Conservation (phyloP, 2,329 filamentous ascomycete genomes). For the Fusarium sp. region DNA sequence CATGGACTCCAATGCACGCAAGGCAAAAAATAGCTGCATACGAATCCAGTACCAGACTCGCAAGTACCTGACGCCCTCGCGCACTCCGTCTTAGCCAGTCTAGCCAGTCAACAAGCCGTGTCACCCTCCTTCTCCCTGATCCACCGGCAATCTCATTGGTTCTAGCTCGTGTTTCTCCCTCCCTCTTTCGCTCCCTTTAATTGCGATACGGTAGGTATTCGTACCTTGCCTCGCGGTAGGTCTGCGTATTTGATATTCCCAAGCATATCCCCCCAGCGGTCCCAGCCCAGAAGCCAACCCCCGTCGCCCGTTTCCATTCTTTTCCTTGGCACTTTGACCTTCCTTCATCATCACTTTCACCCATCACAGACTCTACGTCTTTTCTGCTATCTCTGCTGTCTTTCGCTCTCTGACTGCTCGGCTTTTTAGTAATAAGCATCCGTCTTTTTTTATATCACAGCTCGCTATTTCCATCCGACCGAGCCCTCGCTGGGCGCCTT, state of each 20-base stretch:
- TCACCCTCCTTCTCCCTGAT: conserved; percentile 37
- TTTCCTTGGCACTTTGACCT: conserved; percentile 46
- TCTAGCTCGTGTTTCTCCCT: conserved; percentile 26
- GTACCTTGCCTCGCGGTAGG: background rate
- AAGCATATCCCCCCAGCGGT: conserved; percentile 9
- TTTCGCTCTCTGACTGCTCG: conserved; percentile 16
- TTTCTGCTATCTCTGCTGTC: conserved; percentile 3
- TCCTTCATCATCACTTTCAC: conserved; percentile 41
- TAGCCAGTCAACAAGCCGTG: conserved; percentile 34
- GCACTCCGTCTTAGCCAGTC: conserved; percentile 18
- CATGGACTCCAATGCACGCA: conserved; percentile 26
- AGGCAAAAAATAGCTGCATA: conserved; percentile 32
- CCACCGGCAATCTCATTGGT: conserved; percentile 35
- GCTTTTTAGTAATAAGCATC: conserved; percentile 11
- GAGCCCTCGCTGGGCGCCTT: conserved; percentile 36
- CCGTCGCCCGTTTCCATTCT: conserved; percentile 36
- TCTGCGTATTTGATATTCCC: conserved; percentile 12
- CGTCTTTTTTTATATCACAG: conserved; percentile 6
- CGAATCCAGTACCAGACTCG: background rate
- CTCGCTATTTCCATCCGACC: conserved; percentile 2
- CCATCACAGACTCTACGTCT: conserved; percentile 32
- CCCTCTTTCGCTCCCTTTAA: conserved; percentile 31
- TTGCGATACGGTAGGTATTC: conserved; percentile 25
- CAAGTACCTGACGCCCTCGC: conserved; percentile 25
- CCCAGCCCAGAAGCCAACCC: conserved; percentile 6